These are phyloP conservation scores for Eucalyptus cladocalyx DNA, from an alignment of 345 rosid genomes.

Conservation along the genomic window DNA sequence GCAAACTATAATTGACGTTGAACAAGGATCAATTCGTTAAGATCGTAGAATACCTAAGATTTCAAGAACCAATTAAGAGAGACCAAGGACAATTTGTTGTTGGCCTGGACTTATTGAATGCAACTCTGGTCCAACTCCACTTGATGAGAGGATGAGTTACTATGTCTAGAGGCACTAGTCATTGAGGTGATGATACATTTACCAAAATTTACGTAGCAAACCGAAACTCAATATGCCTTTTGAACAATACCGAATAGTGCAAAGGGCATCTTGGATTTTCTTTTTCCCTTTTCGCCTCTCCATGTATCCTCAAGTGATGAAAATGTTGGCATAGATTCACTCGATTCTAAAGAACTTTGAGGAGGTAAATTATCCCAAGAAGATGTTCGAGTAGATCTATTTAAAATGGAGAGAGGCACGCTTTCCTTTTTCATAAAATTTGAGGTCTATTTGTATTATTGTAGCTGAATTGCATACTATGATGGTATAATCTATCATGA, in stretches of 20 bases:
- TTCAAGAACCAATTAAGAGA: neutral
- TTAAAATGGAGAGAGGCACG: neutral
- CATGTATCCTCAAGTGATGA: too few species aligned
- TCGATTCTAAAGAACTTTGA: too few species aligned
- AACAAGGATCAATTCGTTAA: accelerated
- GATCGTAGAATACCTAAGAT: neutral
- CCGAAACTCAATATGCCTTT: neutral
- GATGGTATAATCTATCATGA: neutral
- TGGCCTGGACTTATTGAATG: neutral
- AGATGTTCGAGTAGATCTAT: neutral
- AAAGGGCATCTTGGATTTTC: neutral
- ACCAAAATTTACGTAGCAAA: neutral
- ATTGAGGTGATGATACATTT: neutral
- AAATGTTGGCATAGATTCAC: too few species aligned
- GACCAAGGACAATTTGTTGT: neutral
- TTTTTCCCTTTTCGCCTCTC: too few species aligned
- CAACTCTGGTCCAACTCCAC: neutral
- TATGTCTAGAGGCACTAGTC: neutral
- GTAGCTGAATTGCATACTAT: neutral
- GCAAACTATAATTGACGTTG: accelerated
- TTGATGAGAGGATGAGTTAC: neutral
- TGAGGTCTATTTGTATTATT: neutral
- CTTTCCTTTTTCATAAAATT: neutral
- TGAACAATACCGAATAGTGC: neutral
- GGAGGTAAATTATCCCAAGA: neutral